Evolutionary conservation across 1,284 basidiomycete species (phyloP).

Genomic region (Calocybe gambosa): DNA sequence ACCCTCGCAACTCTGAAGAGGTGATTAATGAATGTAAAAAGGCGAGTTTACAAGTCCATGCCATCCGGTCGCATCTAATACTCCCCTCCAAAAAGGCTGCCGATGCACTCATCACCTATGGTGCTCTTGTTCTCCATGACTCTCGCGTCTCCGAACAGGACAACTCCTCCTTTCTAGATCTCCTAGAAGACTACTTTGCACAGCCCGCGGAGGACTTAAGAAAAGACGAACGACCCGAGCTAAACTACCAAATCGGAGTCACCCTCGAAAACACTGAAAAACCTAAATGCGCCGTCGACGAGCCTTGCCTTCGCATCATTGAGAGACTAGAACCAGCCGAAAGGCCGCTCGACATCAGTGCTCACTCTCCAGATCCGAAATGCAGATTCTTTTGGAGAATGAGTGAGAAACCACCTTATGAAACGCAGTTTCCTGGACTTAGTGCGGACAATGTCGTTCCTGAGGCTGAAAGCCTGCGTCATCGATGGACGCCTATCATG

Average conservation of each 20-base stretch:
- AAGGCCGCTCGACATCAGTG: conserved; percentile 75
- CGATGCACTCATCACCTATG: conserved; percentile 73
- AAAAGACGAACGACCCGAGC: conserved; percentile 76
- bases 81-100: conserved; percentile 48
- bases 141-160: conserved; percentile 78
- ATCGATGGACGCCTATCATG: conserved; percentile 64
- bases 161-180: conserved; percentile 73
- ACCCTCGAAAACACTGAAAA: conserved; percentile 93
- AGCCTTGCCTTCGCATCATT: conserved; percentile 69
- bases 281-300: conserved; percentile 77
- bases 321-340: conserved; percentile 67
- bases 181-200: conserved; percentile 84
- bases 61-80: conserved; percentile 7
- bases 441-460: conserved; percentile 82
- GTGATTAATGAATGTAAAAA: conserved; percentile 60
- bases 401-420: conserved; percentile 69
- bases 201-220: conserved; percentile 58
- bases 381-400: conserved; percentile 92
- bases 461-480: conserved; percentile 42
- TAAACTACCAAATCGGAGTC: conserved; percentile 76
- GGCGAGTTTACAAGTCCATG: conserved; percentile 28
- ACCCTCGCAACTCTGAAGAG: conserved; percentile 39
- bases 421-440: conserved; percentile 67
- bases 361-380: conserved; percentile 82
- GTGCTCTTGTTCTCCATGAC: conserved; percentile 79